These are phyloP conservation scores for Gonapodya sp. DNA, from an alignment of 192 early-diverging fungal genomes.

Conservation along the genomic window DNA sequence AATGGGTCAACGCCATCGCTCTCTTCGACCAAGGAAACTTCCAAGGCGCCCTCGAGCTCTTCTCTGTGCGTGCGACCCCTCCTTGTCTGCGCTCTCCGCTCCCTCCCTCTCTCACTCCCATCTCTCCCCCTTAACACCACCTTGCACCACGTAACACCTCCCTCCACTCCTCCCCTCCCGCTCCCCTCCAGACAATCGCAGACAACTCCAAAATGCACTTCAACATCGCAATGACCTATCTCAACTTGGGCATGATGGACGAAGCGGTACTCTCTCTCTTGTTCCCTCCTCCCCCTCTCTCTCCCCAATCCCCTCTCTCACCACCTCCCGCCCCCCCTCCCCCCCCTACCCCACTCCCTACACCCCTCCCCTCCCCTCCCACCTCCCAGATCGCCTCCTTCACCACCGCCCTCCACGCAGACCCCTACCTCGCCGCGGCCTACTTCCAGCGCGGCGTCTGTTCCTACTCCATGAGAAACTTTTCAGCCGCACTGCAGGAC, in stretches of 20 bases:
- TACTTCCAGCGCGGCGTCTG: slow-evolving; percentile 87
- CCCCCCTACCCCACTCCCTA: neutral
- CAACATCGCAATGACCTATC: slow-evolving; percentile 79
- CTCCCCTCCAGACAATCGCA: slow-evolving; percentile 56
- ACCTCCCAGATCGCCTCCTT: neutral
- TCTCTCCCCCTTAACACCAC: slow-evolving; percentile 21
- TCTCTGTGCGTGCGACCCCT: slow-evolving; percentile 41
- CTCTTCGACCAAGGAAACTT: slow-evolving; percentile 68
- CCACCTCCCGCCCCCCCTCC: neutral
- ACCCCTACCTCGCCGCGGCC: slow-evolving; percentile 82
- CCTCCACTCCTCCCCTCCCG: slow-evolving; percentile 6
- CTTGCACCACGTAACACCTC: slow-evolving; percentile 20
- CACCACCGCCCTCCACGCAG: slow-evolving; percentile 19
- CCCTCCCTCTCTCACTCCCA: slow-evolving; percentile 12
- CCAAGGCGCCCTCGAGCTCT: slow-evolving; percentile 53
- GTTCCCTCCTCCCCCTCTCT: neutral
- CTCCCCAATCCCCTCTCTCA: neutral
- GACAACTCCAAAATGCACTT: slow-evolving; percentile 92
- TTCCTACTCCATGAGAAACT: slow-evolving; percentile 60
- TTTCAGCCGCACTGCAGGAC: slow-evolving; percentile 60
- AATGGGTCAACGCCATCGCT: slow-evolving; percentile 68
- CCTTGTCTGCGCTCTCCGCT: slow-evolving; percentile 5
- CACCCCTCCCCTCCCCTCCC: neutral
- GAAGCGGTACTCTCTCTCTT: slow-evolving; percentile 58
- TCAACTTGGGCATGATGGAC: slow-evolving; percentile 61